Percentiles rank a stretch among this genome's conserved stretches.
These are phyloP conservation scores for Gossypium sturtianum DNA, from an alignment of 345 rosid species.

Conservation along the genomic window DNA sequence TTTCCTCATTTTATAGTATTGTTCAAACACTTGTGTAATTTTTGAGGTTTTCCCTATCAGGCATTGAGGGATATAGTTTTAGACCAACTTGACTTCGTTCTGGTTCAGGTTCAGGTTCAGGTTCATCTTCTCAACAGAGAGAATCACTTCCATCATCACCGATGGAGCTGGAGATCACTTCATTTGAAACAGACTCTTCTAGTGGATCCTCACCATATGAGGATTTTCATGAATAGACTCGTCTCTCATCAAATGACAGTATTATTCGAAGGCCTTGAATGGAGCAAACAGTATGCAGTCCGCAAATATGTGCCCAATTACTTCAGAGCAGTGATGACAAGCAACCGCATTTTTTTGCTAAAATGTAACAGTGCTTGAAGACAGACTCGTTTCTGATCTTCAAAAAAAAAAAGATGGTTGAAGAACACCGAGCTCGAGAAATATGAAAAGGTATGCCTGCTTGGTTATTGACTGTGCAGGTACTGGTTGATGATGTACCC, in stretches of 20 bases:
- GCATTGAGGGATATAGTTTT: not conserved
- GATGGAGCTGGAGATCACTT: constrained; percentile 57
- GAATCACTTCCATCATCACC: constrained; percentile 82
- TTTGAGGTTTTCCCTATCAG: not conserved
- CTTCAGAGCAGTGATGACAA: not conserved
- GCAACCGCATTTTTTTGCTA: not conserved
- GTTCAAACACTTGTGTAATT: not conserved
- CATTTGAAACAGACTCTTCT: constrained; percentile 71
- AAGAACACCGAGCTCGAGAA: not conserved
- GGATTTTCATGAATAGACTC: constrained; percentile 54
- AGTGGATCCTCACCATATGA: constrained; percentile 76
- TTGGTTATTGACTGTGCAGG: not conserved
- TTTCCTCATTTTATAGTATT: not conserved
- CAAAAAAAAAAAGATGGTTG: not conserved
- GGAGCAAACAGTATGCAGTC: constrained; percentile 13
- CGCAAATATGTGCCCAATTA: not conserved
- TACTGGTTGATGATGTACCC: not conserved
- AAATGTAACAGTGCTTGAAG: not conserved
- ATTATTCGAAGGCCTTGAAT: not conserved
- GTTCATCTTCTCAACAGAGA: constrained; percentile 66
- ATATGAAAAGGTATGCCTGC: not conserved
- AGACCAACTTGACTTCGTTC: constrained; percentile 10
- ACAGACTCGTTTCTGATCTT: not conserved
- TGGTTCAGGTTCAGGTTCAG: constrained; percentile 41
- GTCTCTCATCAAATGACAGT: not conserved